These are phyloP conservation scores for Exophiala lecanii-corni DNA, from an alignment of 2,329 filamentous ascomycete genomes.

Conservation along the genomic window DNA sequence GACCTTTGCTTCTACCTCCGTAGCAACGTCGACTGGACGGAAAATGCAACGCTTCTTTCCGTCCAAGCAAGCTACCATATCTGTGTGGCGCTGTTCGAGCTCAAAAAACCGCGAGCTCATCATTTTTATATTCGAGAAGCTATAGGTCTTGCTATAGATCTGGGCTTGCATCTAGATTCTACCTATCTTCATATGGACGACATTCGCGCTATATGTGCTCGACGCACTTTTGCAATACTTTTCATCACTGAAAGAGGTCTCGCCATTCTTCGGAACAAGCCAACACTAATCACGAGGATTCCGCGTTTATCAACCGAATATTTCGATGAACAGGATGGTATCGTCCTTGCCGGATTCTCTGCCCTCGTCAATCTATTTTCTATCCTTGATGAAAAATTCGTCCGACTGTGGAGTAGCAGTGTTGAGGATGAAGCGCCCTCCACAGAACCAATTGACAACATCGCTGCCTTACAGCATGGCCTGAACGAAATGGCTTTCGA, in stretches of 20 bases:
- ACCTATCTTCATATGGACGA: conserved; percentile 21
- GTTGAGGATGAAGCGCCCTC: conserved; percentile 12
- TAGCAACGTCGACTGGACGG: conserved; percentile 23
- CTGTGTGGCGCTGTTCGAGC: conserved; percentile 25
- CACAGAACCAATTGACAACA: conserved; percentile 20
- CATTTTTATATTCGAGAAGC: conserved; percentile 27
- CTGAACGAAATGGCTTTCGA: conserved; percentile 25
- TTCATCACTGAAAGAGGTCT: conserved; percentile 27
- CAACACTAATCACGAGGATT: conserved; percentile 22
- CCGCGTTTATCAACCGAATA: conserved; percentile 22
- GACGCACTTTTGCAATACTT: conserved; percentile 25
- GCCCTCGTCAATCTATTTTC: conserved; percentile 25
- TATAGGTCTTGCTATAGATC: conserved; percentile 25
- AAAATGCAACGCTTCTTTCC: conserved; percentile 22
- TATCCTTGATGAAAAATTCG: conserved; percentile 26
- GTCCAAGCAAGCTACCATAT: conserved; percentile 26
- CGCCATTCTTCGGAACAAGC: conserved; percentile 27
- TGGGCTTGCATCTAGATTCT: conserved; percentile 21
- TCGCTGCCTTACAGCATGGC: conserved; percentile 24
- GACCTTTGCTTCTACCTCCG: conserved; percentile 22
- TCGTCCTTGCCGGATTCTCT: conserved; percentile 25
- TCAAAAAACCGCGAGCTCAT: conserved; percentile 26
- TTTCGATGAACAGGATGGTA: conserved; percentile 26
- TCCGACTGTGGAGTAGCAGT: conserved; percentile 22
- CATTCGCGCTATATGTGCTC: conserved; percentile 23